phyloP scores from a whole-genome alignment of 2,329 filamentous ascomycete species.

The Aspergillus bombycis region DNA sequence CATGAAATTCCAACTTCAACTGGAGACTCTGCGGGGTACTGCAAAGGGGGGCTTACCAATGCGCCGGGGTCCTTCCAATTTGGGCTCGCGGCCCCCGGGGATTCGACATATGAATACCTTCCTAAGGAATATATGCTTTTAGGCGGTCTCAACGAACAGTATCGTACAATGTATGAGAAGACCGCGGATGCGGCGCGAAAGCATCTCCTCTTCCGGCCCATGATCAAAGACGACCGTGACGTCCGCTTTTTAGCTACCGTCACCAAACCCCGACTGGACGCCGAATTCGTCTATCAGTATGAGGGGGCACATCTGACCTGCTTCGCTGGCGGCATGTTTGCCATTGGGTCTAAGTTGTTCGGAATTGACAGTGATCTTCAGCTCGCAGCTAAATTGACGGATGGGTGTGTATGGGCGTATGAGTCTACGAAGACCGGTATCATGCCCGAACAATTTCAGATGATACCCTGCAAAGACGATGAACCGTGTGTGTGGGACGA shows the following conservation, averaged over 20 bases:
- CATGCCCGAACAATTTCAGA: conserved; percentile 63
- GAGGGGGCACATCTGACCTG: conserved; percentile 63
- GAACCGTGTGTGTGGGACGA: conserved; percentile 58
- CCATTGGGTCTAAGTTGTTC: conserved; percentile 61
- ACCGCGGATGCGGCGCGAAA: conserved; percentile 44
- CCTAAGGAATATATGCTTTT: conserved; percentile 53
- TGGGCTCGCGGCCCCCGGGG: conserved; percentile 48
- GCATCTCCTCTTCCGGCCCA: conserved; percentile 49
- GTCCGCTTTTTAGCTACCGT: conserved; percentile 46
- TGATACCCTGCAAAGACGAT: conserved; percentile 53
- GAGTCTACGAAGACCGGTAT: conserved; percentile 59
- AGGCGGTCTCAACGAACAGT: conserved; percentile 47
- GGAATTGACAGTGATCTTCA: conserved; percentile 56
- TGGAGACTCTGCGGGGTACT: conserved; percentile 28
- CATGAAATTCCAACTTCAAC: conserved; percentile 15
- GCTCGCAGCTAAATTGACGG: conserved; percentile 60
- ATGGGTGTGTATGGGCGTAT: conserved; percentile 68
- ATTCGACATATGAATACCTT: conserved; percentile 56
- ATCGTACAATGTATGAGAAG: conserved; percentile 48
- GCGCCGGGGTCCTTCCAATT: conserved; percentile 43
- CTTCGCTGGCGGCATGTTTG: conserved; percentile 66
- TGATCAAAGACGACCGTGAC: conserved; percentile 45
- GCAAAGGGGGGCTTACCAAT: conserved; percentile 43
- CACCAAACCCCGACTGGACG: conserved; percentile 25
- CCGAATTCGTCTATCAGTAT: conserved; percentile 43